These are phyloP conservation scores for Thermomucor indicae-seudaticae DNA, from an alignment of 371 early-diverging fungal genomes.

Conservation along the genomic window DNA sequence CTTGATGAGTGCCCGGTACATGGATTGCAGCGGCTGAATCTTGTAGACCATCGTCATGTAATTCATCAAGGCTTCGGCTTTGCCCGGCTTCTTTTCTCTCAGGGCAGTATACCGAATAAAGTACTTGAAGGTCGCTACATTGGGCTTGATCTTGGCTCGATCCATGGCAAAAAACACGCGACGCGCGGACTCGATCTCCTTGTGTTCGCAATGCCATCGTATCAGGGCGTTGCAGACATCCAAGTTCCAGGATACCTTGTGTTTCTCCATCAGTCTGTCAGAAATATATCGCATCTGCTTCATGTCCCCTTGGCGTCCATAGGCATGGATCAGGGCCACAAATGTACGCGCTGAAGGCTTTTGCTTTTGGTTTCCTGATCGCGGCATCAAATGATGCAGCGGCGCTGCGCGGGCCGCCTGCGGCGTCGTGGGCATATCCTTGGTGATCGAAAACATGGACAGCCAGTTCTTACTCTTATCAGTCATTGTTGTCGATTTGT, in stretches of 20 bases:
- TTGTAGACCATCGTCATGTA: constrained; percentile 33
- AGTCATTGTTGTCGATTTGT: constrained; percentile 3
- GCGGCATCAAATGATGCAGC: too few relatives aligned
- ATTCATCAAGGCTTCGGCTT: constrained; percentile 32
- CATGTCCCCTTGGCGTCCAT: constrained; percentile 32
- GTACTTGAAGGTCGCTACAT: constrained; percentile 34
- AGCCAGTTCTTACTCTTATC: background rate
- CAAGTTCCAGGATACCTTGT: constrained; percentile 17
- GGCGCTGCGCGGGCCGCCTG: too few relatives aligned
- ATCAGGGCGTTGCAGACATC: constrained; percentile 32
- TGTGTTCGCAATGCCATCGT: constrained; percentile 32
- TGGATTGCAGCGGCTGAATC: constrained; percentile 25
- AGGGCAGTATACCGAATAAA: constrained; percentile 39
- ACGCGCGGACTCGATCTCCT: constrained; percentile 27
- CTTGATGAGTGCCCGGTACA: constrained; percentile 37
- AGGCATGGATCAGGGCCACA: constrained; percentile 34
- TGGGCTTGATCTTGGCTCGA: constrained; percentile 24
- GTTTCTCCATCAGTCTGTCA: constrained; percentile 30
- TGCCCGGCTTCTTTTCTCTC: constrained; percentile 24
- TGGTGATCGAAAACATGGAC: too few relatives aligned
- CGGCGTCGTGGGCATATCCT: too few relatives aligned
- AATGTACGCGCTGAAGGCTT: constrained; percentile 30
- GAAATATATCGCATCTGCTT: constrained; percentile 26
- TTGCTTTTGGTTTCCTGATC: background rate
- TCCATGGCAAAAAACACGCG: constrained; percentile 39